phyloP scores from a whole-genome alignment of 2,329 filamentous ascomycete species.

The Colletotrichum limetticola region DNA sequence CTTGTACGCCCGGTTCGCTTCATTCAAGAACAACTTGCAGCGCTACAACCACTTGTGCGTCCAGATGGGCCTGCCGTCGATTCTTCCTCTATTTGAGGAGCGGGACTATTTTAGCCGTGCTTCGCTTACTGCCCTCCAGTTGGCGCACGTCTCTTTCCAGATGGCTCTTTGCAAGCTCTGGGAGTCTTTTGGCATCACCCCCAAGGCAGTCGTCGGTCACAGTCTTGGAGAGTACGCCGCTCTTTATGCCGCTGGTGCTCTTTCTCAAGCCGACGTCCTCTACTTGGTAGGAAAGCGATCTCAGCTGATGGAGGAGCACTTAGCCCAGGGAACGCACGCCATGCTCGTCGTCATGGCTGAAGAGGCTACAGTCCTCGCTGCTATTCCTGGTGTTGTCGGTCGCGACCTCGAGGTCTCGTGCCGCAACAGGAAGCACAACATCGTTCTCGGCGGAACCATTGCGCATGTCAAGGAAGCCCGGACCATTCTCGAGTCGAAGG shows the following conservation, averaged over 20 bases:
- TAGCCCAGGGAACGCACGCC: slow-evolving; percentile 72
- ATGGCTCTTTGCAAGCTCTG: slow-evolving; percentile 67
- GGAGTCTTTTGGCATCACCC: slow-evolving; percentile 64
- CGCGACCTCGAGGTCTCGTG: slow-evolving; percentile 68
- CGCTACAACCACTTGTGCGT: slow-evolving; percentile 64
- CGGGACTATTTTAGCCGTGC: slow-evolving; percentile 50
- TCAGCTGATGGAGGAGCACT: slow-evolving; percentile 70
- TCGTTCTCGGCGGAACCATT: slow-evolving; percentile 68
- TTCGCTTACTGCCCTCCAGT: slow-evolving; percentile 63
- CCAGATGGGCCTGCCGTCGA: slow-evolving; percentile 64
- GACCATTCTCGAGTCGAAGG: slow-evolving; percentile 42
- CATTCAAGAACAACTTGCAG: slow-evolving; percentile 63
- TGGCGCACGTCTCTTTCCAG: slow-evolving; percentile 63
- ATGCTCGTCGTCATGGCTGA: slow-evolving; percentile 62
- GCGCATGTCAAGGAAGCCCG: slow-evolving; percentile 57
- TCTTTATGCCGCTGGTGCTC: slow-evolving; percentile 75
- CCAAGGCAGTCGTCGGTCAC: slow-evolving; percentile 67
- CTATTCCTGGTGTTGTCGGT: slow-evolving; percentile 53
- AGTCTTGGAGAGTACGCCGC: slow-evolving; percentile 81
- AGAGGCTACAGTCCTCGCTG: slow-evolving; percentile 63
- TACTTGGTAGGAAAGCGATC: slow-evolving; percentile 77
- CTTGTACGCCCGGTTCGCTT: slow-evolving; percentile 55
- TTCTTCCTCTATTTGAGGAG: slow-evolving; percentile 61
- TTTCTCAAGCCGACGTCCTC: slow-evolving; percentile 77
- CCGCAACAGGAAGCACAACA: slow-evolving; percentile 79